These are phyloP conservation scores for Clarkia xantiana DNA, from an alignment of 345 rosid genomes.

Conservation along the genomic window DNA sequence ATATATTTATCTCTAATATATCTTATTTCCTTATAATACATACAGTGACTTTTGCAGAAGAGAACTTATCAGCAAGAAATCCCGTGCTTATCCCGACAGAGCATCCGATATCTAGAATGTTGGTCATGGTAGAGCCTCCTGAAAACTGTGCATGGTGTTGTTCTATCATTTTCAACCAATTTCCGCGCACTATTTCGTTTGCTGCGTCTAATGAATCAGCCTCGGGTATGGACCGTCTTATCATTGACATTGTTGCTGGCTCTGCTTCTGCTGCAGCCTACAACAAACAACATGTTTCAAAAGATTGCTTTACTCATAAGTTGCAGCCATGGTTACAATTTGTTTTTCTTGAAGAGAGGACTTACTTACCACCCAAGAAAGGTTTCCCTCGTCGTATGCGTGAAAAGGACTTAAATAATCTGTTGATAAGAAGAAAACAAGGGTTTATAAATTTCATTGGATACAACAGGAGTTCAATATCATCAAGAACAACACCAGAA, in stretches of 20 bases:
- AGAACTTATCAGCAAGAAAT: slow-evolving; percentile 37
- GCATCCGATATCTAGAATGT: slow-evolving; percentile 55
- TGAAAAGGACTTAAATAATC: slow-evolving; percentile 59
- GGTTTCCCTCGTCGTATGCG: slow-evolving; percentile 61
- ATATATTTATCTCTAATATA: too few species aligned
- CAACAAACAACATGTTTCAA: slow-evolving; percentile 2
- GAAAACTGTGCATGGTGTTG: slow-evolving; percentile 30
- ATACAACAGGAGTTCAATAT: neutral
- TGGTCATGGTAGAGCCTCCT: slow-evolving; percentile 17
- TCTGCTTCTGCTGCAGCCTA: slow-evolving; percentile 72
- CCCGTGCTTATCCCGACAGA: slow-evolving; percentile 51
- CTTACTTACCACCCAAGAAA: slow-evolving; percentile 63
- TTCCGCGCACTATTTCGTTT: slow-evolving; percentile 31
- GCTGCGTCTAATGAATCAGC: slow-evolving; percentile 37
- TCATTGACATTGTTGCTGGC: slow-evolving; percentile 43
- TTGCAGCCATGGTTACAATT: neutral
- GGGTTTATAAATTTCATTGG: neutral
- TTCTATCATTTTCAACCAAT: slow-evolving; percentile 34
- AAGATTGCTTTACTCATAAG: slow-evolving; percentile 1
- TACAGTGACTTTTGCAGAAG: slow-evolving; percentile 42
- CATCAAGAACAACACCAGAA: too few species aligned
- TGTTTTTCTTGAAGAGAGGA: too few species aligned
- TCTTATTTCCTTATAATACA: too few species aligned
- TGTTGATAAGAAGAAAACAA: slow-evolving; percentile 9
- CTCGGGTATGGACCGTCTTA: slow-evolving; percentile 31